These are phyloP conservation scores for Aspergillus homomorphus DNA, from an alignment of 495 filamentous ascomycete genomes.

Conservation along the genomic window DNA sequence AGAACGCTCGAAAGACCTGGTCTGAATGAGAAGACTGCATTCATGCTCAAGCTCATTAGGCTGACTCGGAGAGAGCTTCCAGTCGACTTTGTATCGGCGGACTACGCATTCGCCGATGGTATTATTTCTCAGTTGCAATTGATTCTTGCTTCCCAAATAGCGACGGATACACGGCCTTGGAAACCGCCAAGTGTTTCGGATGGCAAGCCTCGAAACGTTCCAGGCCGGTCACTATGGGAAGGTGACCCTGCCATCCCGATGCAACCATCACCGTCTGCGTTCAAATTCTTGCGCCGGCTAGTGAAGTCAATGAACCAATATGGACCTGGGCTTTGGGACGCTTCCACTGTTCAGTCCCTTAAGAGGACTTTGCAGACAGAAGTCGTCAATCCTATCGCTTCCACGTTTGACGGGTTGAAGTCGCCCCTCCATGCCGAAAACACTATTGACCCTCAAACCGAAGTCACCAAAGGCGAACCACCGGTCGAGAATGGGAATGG, in stretches of 20 bases:
- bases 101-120: slow-evolving; percentile 38
- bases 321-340: slow-evolving; percentile 83
- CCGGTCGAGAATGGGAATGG: slow-evolving; percentile 8
- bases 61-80: slow-evolving; percentile 69
- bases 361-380: slow-evolving; percentile 52
- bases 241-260: slow-evolving; percentile 69
- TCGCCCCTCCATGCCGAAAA: slow-evolving; percentile 8
- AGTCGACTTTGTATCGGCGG: slow-evolving; percentile 30
- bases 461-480: slow-evolving; percentile 7
- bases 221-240: slow-evolving; percentile 69
- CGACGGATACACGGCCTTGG: slow-evolving; percentile 15
- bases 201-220: slow-evolving; percentile 23
- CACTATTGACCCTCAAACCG: slow-evolving; percentile 12
- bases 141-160: slow-evolving; percentile 43
- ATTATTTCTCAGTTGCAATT: slow-evolving; percentile 58
- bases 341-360: slow-evolving; percentile 59
- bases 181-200: slow-evolving; percentile 7
- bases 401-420: slow-evolving; percentile 26
- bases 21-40: slow-evolving; percentile 57
- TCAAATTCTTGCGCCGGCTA: slow-evolving; percentile 68
- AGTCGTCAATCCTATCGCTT: slow-evolving; percentile 19
- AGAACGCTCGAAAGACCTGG: slow-evolving; percentile 39
- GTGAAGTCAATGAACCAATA: slow-evolving; percentile 61
- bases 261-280: slow-evolving; percentile 76
- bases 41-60: slow-evolving; percentile 72